Conservation (phyloP, 169 alveolate species). For the Plasmodium blacklocki region DNA sequence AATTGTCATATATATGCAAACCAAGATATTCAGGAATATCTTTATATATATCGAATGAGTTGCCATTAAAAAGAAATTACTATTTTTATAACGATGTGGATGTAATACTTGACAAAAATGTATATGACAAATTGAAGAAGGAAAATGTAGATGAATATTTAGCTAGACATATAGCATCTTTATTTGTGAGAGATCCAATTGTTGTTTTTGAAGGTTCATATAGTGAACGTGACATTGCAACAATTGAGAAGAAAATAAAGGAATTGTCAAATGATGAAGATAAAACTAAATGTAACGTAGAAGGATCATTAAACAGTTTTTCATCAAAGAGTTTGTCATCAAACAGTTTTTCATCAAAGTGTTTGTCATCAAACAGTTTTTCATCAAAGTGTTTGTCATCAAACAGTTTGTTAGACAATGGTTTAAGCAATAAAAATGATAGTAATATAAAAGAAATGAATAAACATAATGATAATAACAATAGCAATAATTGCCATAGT, state of each 20-base stretch:
- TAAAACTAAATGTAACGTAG: not conserved
- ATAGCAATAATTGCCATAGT: not conserved
- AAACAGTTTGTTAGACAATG: too few relatives aligned
- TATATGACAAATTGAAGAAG: constrained; percentile 82
- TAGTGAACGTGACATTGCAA: constrained; percentile 52
- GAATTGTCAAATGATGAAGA: constrained; percentile 66
- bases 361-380: too few relatives aligned
- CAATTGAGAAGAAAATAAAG: constrained; percentile 66
- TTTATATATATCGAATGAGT: constrained; percentile 90
- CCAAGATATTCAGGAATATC: constrained; percentile 94
- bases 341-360: not conserved
- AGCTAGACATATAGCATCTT: constrained; percentile 92
- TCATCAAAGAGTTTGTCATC: not conserved
- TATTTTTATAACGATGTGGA: constrained; percentile 88
- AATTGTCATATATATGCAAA: constrained; percentile 87
- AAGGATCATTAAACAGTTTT: not conserved
- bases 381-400: not conserved
- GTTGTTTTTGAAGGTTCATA: constrained; percentile 88
- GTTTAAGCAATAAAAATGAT: not conserved
- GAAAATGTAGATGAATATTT: constrained; percentile 90
- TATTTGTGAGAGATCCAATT: constrained; percentile 95
- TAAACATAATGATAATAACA: not conserved
- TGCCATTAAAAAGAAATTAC: constrained; percentile 79
- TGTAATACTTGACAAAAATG: constrained; percentile 87
- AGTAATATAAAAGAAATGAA: not conserved